Conservation (phyloP, 2,329 filamentous ascomycete species). For the Botrytis byssoidea region DNA sequence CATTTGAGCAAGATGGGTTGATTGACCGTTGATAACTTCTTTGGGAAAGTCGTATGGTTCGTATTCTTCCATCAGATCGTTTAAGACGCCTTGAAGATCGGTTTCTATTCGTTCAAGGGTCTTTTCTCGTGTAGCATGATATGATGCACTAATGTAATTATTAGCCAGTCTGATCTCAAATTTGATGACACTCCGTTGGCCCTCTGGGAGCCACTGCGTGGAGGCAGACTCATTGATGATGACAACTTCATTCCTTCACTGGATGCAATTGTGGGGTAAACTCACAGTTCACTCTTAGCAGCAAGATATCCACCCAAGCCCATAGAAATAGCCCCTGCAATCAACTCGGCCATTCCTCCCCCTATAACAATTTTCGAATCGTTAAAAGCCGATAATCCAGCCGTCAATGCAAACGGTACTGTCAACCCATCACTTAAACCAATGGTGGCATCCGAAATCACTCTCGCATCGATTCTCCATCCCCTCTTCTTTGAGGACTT, state of each 20-base stretch:
- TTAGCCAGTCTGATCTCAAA: constrained; percentile 25
- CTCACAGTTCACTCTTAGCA: constrained; percentile 47
- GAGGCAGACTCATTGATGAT: background rate
- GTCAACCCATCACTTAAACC: constrained; percentile 62
- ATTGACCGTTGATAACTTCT: constrained; percentile 38
- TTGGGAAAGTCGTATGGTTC: constrained; percentile 38
- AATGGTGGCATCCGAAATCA: constrained; percentile 56
- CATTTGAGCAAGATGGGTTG: constrained; percentile 38
- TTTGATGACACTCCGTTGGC: background rate
- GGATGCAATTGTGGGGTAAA: constrained; percentile 4
- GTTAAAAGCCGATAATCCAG: constrained; percentile 51
- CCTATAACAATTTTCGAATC: constrained; percentile 55
- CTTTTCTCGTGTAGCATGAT: constrained; percentile 34
- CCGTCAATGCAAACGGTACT: constrained; percentile 62
- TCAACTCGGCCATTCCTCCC: constrained; percentile 59
- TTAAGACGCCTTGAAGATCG: constrained; percentile 33
- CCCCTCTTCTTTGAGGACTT: constrained; percentile 31
- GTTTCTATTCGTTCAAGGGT: constrained; percentile 33
- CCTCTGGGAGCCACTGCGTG: background rate
- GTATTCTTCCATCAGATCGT: constrained; percentile 40
- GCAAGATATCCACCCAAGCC: constrained; percentile 60
- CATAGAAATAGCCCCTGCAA: constrained; percentile 62
- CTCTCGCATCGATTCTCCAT: constrained; percentile 36
- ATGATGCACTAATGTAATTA: constrained; percentile 34
- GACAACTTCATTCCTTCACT: background rate